Percentiles rank a stretch among this genome's conserved stretches.
Evolutionary conservation across 2,329 filamentous ascomycete species (phyloP).

Genomic region (Exophiala mesophila): DNA sequence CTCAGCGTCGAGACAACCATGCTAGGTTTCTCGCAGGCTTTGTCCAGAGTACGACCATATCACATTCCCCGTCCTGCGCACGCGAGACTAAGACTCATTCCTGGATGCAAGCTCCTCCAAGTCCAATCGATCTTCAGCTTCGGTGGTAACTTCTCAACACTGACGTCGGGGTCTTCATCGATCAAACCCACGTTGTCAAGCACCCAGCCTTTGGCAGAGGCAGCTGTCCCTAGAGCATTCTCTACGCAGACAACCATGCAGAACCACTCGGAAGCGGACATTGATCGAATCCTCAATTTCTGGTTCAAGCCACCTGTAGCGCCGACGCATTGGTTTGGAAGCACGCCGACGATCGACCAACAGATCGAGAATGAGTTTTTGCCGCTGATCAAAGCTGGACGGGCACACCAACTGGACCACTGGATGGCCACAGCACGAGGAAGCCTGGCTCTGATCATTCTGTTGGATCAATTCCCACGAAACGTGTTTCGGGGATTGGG

Average conservation of each 20-base stretch:
- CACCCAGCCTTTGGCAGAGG: not conserved
- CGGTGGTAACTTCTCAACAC: constrained; percentile 6
- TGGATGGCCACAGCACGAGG: constrained; percentile 24
- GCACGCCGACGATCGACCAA: constrained; percentile 18
- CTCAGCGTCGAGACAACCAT: too few relatives aligned
- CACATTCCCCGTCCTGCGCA: not conserved
- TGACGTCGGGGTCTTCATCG: not conserved
- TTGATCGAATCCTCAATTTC: constrained; percentile 25
- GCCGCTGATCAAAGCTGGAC: constrained; percentile 23
- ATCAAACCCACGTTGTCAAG: not conserved
- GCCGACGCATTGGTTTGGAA: constrained; percentile 23
- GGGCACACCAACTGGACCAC: constrained; percentile 21
- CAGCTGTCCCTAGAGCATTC: too few relatives aligned
- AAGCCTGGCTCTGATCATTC: constrained; percentile 34
- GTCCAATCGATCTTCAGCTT: constrained; percentile 10
- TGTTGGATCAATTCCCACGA: constrained; percentile 37
- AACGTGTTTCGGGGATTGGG: constrained; percentile 34
- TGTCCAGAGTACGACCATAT: constrained; percentile 14
- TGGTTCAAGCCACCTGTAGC: constrained; percentile 27
- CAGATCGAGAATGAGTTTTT: constrained; percentile 23
- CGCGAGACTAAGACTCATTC: constrained; percentile 7
- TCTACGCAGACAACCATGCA: too few relatives aligned
- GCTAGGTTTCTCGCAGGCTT: constrained; percentile 5
- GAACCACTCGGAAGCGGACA: constrained; percentile 11
- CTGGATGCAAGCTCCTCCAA: constrained; percentile 10